Evolutionary conservation across 1,284 basidiomycete genomes (phyloP).

Genomic region (Trametes versicolor): DNA sequence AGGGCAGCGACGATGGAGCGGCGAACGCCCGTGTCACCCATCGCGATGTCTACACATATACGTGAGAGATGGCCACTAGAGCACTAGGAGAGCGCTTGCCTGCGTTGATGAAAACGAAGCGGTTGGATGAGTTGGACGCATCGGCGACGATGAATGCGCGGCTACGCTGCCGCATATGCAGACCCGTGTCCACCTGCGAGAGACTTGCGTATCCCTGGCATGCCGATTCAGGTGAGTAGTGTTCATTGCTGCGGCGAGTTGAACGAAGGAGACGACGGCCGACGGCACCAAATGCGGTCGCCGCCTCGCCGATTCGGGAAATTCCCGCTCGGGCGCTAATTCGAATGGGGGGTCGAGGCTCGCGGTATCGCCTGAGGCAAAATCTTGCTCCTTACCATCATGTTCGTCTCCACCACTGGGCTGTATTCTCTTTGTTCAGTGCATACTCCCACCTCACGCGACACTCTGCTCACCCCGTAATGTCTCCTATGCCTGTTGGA

Average conservation of each 20-base stretch:
- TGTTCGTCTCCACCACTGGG: constrained; percentile 81
- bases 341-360: neutral
- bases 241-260: neutral
- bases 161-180: constrained; percentile 83
- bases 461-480: constrained; percentile 67
- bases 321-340: neutral
- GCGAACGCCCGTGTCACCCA: constrained; percentile 84
- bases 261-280: neutral
- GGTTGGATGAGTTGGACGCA: constrained; percentile 59
- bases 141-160: constrained; percentile 84
- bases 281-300: constrained; percentile 1
- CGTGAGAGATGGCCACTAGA: neutral
- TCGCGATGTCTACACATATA: constrained; percentile 66
- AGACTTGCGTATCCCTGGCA: constrained; percentile 76
- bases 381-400: constrained; percentile 62
- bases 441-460: no score
- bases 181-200: constrained; percentile 77
- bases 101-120: constrained; percentile 82
- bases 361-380: neutral
- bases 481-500: constrained; percentile 71
- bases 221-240: constrained; percentile 7
- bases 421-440: constrained; percentile 44
- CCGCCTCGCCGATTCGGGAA: constrained; percentile 7
- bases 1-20: constrained; percentile 72
- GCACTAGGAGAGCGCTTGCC: constrained; percentile 48